Base-by-base conservation (phyloP, 116 monocot species). In the Cymodocea nodosa region DNA sequence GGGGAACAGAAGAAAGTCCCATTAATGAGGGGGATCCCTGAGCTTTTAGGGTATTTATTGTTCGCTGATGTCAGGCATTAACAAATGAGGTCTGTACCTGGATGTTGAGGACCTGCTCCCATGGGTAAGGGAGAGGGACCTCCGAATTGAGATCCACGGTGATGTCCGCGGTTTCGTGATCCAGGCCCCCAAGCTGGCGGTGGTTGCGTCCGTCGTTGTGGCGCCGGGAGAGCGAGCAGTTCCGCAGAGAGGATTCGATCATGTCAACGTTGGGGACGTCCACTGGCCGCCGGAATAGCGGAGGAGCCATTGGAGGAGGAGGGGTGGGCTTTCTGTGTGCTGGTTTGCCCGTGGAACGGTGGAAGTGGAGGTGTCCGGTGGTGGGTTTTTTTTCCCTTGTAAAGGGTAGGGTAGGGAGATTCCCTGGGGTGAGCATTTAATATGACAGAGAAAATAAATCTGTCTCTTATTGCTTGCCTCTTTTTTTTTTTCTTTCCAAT, bases 81-180 rank as follows among this genome's bases (percentile, higher is more conserved):
- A 44, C 44, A 12, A 44, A 44, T 12, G 44, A 44, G 50, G 23
- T 5, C 8, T 15, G 52, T 4, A 75, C 75, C 75, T 75, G 67
- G 60, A 75, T 53, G 60, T 75, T 67, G 68, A 75, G 75, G 55
- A 67, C 53, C 63, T 75, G 75, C 34, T 75, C 68, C 75, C 75
- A 75, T 15, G 67, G 75, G 53, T 75, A 63, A 4, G 68, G 75
- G 23, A 75, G 62, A 23, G 68, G 18, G 44, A 12, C 44, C 25
- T 75, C 68, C 35, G 75, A 75, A 62, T 75, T 75, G n/a, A 75
- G 68, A 40, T 68, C 68, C 40, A 68, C 68, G 18, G 60, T 60
- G 57, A 50, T 51, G 48, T 48, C 67, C 9, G 66, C 35, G 3
- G 71, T 23, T 24, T 23, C 36, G 4, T 50, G 66, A 35, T 48